A percentile compares a stretch with the other conserved stretches of the same genome.
Evolutionary conservation across 371 early-diverging fungal species (phyloP).

Genomic region (Mortierella sp.): DNA sequence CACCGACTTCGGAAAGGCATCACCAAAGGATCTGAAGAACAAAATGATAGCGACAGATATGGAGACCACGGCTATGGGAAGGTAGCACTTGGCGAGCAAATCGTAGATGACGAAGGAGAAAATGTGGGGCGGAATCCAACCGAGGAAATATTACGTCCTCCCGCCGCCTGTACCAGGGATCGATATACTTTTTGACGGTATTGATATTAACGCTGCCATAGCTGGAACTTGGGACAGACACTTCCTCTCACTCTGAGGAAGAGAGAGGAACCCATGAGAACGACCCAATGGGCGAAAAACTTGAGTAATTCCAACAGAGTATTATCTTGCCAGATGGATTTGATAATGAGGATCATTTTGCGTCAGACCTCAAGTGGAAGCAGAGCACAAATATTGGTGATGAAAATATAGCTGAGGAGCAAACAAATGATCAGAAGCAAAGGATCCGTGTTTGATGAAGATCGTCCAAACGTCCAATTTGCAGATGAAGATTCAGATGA

Average conservation of each 20-base stretch:
- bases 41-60: not conserved
- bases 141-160: constrained; percentile 33
- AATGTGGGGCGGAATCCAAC: constrained; percentile 51
- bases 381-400: not conserved
- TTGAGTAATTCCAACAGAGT: constrained; percentile 43
- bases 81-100: constrained; percentile 13
- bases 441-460: not conserved
- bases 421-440: constrained; percentile 1
- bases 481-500: constrained; percentile 8
- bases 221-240: not conserved
- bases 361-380: no score
- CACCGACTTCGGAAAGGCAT: no score
- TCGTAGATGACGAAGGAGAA: constrained; percentile 32
- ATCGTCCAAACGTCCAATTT: not conserved
- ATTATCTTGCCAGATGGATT: constrained; percentile 28
- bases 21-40: no score
- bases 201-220: constrained; percentile 14
- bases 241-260: not conserved
- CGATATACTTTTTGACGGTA: constrained; percentile 23
- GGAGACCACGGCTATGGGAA: not conserved
- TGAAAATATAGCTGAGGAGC: not conserved
- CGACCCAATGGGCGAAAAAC: constrained; percentile 21
- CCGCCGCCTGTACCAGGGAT: constrained; percentile 17
- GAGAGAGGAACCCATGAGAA: not conserved
- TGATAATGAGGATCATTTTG: constrained; percentile 2